Conservation (phyloP, 1,284 basidiomycete species). For the Pseudozyma sp. region DNA sequence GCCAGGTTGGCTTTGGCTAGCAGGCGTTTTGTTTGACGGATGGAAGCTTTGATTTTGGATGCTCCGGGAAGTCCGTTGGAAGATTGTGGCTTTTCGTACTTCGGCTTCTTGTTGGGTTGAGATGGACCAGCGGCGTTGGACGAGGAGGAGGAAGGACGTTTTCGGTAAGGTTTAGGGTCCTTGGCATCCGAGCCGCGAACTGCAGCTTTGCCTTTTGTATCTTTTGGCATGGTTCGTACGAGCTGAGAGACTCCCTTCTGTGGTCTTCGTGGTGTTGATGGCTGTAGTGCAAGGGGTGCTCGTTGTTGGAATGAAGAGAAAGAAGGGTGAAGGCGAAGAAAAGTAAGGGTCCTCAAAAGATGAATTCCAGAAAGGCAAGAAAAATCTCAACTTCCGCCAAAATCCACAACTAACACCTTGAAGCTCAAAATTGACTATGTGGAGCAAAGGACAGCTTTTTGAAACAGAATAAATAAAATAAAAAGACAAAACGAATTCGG, state of each 20-base stretch:
- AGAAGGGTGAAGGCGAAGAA: neutral
- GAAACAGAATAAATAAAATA: neutral
- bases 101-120: slow-evolving; percentile 26
- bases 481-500: neutral
- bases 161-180: slow-evolving; percentile 16
- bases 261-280: slow-evolving; percentile 1
- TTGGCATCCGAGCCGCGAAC: slow-evolving; percentile 3
- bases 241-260: no score
- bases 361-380: neutral
- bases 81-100: slow-evolving; percentile 23
- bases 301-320: neutral
- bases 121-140: slow-evolving; percentile 17
- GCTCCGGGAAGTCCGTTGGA: slow-evolving; percentile 32
- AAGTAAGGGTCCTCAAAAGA: slow-evolving; percentile 1
- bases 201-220: slow-evolving; percentile 24
- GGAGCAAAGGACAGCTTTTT: slow-evolving; percentile 2
- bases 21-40: slow-evolving; percentile 57
- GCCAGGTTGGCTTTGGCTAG: slow-evolving; percentile 53
- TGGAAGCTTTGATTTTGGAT: slow-evolving; percentile 52
- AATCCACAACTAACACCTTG: neutral
- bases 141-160: slow-evolving; percentile 15
- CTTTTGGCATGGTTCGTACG: slow-evolving; percentile 22
- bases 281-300: neutral
- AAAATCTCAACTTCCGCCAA: neutral
- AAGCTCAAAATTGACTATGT: slow-evolving; percentile 1